Percentiles rank a stretch among this genome's conserved stretches.
phyloP scores from a whole-genome alignment of 768 basidiomycete genomes.

The Rhodotorula graminis region DNA sequence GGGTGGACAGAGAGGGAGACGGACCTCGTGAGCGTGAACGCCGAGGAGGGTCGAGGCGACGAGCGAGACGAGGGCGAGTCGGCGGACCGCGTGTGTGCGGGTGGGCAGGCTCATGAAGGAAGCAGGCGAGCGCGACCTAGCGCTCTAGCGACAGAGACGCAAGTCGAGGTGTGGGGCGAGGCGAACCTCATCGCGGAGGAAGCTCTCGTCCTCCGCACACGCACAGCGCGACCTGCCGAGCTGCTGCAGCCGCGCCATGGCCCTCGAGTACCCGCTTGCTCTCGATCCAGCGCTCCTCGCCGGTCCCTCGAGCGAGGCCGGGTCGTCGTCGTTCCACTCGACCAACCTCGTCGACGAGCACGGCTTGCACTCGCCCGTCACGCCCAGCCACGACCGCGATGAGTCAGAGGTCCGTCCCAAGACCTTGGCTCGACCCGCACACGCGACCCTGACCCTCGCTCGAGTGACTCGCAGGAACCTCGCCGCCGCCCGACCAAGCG shows the following conservation, averaged over 20 bases:
- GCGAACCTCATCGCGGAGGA: too few relatives aligned
- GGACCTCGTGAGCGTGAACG: slow-evolving; percentile 19
- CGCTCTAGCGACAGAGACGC: too few relatives aligned
- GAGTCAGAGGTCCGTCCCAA: neutral
- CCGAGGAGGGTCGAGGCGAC: neutral
- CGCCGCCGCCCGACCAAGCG: slow-evolving; percentile 12
- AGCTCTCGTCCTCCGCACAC: too few relatives aligned
- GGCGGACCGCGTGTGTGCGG: too few relatives aligned
- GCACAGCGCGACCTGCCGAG: too few relatives aligned
- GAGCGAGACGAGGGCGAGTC: neutral
- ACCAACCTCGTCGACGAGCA: neutral
- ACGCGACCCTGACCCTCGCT: neutral
- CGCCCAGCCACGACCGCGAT: neutral
- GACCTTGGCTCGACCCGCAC: too few relatives aligned
- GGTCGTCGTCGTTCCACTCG: neutral
- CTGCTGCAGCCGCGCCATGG: neutral
- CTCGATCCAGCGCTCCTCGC: neutral
- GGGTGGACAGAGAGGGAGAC: too few relatives aligned
- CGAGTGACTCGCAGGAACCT: neutral
- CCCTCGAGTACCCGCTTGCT: neutral
- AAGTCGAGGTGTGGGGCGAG: too few relatives aligned
- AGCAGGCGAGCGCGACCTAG: too few relatives aligned
- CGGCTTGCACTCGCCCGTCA: neutral
- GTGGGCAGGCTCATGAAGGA: neutral
- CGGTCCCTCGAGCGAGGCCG: neutral